A percentile compares a stretch with the other conserved stretches of the same genome.
Evolutionary conservation across 2,329 filamentous ascomycete genomes (phyloP).

Genomic region (Phyllosticta paracitricarpa): DNA sequence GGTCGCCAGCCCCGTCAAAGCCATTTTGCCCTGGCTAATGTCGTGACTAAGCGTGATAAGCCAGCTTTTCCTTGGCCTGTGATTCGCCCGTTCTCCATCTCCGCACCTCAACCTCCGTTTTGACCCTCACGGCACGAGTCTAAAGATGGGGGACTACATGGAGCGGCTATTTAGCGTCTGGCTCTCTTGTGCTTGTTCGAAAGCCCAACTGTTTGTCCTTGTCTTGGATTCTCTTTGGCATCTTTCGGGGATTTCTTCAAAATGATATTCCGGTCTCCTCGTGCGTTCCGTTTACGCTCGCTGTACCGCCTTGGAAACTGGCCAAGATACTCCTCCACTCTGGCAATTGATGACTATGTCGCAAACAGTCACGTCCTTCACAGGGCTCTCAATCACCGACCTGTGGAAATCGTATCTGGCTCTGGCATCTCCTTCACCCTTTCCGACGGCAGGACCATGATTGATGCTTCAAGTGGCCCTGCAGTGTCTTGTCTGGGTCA

Average conservation of each 20-base stretch:
- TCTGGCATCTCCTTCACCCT: constrained; percentile 7
- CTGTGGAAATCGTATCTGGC: constrained; percentile 2
- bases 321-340: not conserved
- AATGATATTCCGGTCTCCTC: not conserved
- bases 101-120: not conserved
- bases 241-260: not conserved
- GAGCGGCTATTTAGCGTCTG: not conserved
- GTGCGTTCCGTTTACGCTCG: not conserved
- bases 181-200: not conserved
- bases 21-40: not conserved
- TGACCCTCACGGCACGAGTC: not conserved
- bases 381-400: not conserved
- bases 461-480: constrained; percentile 13
- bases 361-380: constrained; percentile 4
- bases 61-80: not conserved
- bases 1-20: not conserved
- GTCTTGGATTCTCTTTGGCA: not conserved
- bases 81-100: not conserved
- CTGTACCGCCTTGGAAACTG: not conserved
- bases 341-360: not conserved
- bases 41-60: not conserved
- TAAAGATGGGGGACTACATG: not conserved
- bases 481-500: constrained; percentile 14
- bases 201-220: not conserved
- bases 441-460: constrained; percentile 10